phyloP scores from a whole-genome alignment of 2,329 filamentous ascomycete genomes.

The Lachnum nothofagi region DNA sequence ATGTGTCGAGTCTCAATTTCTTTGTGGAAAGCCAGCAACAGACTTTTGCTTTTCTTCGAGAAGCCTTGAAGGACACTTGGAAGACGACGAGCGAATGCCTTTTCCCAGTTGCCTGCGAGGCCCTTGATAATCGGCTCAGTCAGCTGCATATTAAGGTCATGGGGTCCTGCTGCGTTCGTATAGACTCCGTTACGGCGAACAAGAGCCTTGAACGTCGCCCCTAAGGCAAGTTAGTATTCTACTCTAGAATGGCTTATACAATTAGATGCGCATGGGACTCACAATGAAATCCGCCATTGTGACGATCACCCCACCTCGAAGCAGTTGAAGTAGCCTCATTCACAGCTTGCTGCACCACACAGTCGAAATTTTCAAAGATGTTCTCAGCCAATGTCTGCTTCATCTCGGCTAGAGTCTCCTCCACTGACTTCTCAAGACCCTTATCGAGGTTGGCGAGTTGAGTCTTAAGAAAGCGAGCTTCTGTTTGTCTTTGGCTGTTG shows the following conservation, averaged over 20 bases:
- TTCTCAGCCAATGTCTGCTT: conserved; percentile 39
- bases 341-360: conserved; percentile 37
- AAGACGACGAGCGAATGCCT: conserved; percentile 38
- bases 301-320: conserved; percentile 37
- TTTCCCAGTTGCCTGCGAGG: conserved; percentile 19
- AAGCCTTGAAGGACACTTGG: conserved; percentile 38
- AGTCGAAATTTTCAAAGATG: conserved; percentile 42
- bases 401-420: conserved; percentile 36
- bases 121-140: conserved; percentile 24
- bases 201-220: conserved; percentile 52
- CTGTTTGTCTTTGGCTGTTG: conserved; percentile 35
- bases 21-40: conserved; percentile 39
- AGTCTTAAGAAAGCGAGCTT: conserved; percentile 36
- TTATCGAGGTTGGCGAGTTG: conserved; percentile 38
- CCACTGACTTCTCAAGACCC: conserved; percentile 38
- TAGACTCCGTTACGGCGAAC: conserved; percentile 47
- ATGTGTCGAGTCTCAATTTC: conserved; percentile 37
- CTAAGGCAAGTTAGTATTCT: not conserved
- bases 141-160: conserved; percentile 39
- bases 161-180: conserved; percentile 34
- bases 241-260: not conserved
- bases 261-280: not conserved
- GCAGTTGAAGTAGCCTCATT: conserved; percentile 34
- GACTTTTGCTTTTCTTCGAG: conserved; percentile 28
- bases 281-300: conserved; percentile 43